phyloP scores from a whole-genome alignment of 352 stramenopile species.

The Pythium brachiatum region DNA sequence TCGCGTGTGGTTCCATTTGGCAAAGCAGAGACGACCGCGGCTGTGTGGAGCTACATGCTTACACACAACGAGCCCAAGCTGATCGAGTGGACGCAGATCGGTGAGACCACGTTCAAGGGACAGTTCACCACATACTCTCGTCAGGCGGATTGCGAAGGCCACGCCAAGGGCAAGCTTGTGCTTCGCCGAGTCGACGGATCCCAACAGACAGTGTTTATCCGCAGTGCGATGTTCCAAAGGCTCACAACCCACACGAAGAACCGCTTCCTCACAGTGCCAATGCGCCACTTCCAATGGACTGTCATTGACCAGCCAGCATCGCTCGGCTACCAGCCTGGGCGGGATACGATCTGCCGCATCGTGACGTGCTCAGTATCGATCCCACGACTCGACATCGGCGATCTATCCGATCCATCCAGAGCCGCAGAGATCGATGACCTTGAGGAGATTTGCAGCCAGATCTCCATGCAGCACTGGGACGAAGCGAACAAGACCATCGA shows the following conservation, averaged over 20 bases:
- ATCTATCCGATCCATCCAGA: neutral
- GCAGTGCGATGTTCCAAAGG: slow-evolving; percentile 1
- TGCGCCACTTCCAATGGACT: slow-evolving; percentile 7
- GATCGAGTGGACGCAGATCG: neutral
- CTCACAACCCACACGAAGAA: neutral
- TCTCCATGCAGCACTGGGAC: neutral
- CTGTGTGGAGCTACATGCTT: slow-evolving; percentile 8
- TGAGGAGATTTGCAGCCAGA: neutral
- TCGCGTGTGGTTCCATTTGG: slow-evolving; percentile 12
- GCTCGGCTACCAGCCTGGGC: neutral
- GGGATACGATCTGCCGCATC: slow-evolving; percentile 5
- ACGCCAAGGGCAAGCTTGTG: neutral
- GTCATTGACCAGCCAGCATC: slow-evolving; percentile 6
- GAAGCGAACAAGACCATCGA: slow-evolving; percentile 5
- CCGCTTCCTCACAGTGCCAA: neutral
- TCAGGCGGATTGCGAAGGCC: neutral
- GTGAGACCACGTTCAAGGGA: neutral
- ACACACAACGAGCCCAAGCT: neutral
- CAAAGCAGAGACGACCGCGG: neutral
- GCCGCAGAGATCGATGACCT: neutral
- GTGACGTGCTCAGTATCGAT: slow-evolving; percentile 2
- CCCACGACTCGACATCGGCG: neutral
- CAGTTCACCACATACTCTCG: slow-evolving; percentile 4
- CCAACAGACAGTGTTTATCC: neutral
- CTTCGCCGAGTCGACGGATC: slow-evolving; percentile 5